A percentile compares a stretch with the other conserved stretches of the same genome.
Evolutionary conservation across 805 yeast species (phyloP).

Genomic region (Saccharomycopsis olivae): DNA sequence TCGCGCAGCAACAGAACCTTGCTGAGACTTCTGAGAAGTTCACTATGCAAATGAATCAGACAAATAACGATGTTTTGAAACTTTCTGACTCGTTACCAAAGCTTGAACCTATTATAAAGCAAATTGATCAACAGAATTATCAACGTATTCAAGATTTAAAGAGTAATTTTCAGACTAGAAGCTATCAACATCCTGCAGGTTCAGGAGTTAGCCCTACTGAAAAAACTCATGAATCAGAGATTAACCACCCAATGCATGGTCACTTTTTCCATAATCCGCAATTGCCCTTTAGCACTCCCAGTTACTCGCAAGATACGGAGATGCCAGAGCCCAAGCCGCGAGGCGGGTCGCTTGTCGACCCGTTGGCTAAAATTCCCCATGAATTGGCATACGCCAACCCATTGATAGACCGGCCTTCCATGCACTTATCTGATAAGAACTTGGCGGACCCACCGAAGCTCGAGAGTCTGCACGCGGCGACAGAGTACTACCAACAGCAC

Average conservation of each 20-base stretch:
- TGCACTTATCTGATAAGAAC: neutral
- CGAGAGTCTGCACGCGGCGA: too few species aligned
- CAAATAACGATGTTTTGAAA: slow-evolving; percentile 20
- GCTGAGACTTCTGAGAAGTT: neutral
- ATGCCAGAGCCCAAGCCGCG: neutral
- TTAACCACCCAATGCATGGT: too few species aligned
- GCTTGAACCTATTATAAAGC: slow-evolving; percentile 19
- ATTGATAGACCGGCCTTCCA: neutral
- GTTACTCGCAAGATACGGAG: slow-evolving; percentile 1
- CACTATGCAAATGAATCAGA: slow-evolving; percentile 18
- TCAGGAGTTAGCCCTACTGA: neutral
- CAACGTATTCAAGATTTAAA: slow-evolving; percentile 2
- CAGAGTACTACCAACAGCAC: too few species aligned
- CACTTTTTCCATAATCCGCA: slow-evolving; percentile 1
- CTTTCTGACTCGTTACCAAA: slow-evolving; percentile 22
- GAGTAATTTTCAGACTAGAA: neutral
- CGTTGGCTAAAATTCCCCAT: slow-evolving; percentile 4
- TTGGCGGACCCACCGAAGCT: too few species aligned
- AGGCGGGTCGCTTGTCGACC: slow-evolving; percentile 8
- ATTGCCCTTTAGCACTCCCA: neutral
- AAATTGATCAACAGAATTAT: neutral
- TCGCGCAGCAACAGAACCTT: neutral
- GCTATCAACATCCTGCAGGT: neutral
- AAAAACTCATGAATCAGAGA: too few species aligned
- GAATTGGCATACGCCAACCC: neutral